Conservation (phyloP, 495 filamentous ascomycete species). For the Xylaria longipes region DNA sequence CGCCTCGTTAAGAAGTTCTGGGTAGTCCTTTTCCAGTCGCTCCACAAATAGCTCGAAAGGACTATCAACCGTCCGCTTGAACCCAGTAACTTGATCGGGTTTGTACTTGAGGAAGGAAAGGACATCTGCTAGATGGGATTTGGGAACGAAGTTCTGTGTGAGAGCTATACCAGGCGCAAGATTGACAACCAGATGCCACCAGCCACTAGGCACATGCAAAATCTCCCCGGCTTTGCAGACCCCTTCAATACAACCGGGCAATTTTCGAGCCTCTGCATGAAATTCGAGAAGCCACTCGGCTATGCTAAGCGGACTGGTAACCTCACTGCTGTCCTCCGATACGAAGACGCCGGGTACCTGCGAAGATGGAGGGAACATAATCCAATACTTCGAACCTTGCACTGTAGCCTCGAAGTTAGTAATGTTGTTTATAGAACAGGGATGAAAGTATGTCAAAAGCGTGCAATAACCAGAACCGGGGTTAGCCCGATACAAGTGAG, state of each 20-base stretch:
- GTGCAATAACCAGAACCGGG: not conserved
- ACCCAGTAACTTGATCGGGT: constrained; percentile 84
- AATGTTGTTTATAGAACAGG: not conserved
- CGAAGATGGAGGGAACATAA: constrained; percentile 75
- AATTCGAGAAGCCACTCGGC: constrained; percentile 94
- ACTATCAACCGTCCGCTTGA: constrained; percentile 73
- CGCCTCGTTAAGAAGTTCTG: constrained; percentile 69
- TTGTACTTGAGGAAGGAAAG: constrained; percentile 85
- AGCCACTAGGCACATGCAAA: constrained; percentile 88
- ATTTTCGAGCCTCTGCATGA: constrained; percentile 82
- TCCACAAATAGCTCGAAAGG: constrained; percentile 79
- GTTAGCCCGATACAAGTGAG: not conserved
- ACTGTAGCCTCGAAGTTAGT: constrained; percentile 42
- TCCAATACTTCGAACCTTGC: constrained; percentile 95
- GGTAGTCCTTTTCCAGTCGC: constrained; percentile 66
- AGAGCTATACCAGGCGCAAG: constrained; percentile 82
- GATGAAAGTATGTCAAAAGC: not conserved
- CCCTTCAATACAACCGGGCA: constrained; percentile 83
- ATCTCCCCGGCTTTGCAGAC: constrained; percentile 89
- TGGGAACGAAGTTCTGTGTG: constrained; percentile 95
- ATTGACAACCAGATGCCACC: constrained; percentile 98
- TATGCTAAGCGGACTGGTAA: constrained; percentile 93
- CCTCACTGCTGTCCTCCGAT: constrained; percentile 89
- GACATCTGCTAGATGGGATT: constrained; percentile 72
- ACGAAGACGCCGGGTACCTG: constrained; percentile 85